These are phyloP conservation scores for Fusarium sp. DNA, from an alignment of 2,329 filamentous ascomycete species.

Conservation along the genomic window DNA sequence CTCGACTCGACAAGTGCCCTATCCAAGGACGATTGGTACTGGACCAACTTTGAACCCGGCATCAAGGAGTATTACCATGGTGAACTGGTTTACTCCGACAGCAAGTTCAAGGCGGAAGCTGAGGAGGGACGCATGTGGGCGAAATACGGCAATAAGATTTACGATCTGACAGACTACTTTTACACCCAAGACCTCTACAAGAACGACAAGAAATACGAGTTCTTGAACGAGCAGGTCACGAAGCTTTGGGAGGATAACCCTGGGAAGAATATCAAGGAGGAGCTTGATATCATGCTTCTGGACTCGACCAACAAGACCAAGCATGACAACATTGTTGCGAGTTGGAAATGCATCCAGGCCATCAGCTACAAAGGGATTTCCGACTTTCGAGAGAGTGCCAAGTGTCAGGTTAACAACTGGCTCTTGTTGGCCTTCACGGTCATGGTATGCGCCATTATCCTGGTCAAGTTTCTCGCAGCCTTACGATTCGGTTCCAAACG, in stretches of 20 bases:
- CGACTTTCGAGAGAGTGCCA: slow-evolving; percentile 80
- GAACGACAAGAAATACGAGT: slow-evolving; percentile 66
- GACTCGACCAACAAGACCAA: slow-evolving; percentile 61
- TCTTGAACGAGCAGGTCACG: slow-evolving; percentile 73
- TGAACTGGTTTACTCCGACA: slow-evolving; percentile 74
- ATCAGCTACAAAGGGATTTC: slow-evolving; percentile 82
- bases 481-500: slow-evolving; percentile 93
- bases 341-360: slow-evolving; percentile 80
- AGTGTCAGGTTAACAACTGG: slow-evolving; percentile 89
- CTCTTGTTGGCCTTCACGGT: slow-evolving; percentile 88
- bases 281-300: slow-evolving; percentile 65
- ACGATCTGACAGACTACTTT: slow-evolving; percentile 93
- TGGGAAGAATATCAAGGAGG: slow-evolving; percentile 75
- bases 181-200: slow-evolving; percentile 70
- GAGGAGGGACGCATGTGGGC: slow-evolving; percentile 77
- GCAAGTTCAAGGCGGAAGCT: slow-evolving; percentile 70
- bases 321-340: slow-evolving; percentile 64
- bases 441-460: slow-evolving; percentile 79
- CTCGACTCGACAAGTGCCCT: slow-evolving; percentile 64
- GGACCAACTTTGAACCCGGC: slow-evolving; percentile 72
- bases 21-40: slow-evolving; percentile 77
- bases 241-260: slow-evolving; percentile 76
- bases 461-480: slow-evolving; percentile 89
- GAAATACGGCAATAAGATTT: slow-evolving; percentile 76
- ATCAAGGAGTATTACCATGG: slow-evolving; percentile 91